These are phyloP conservation scores for Lojkania enalia DNA, from an alignment of 2,329 filamentous ascomycete species.

Conservation along the genomic window DNA sequence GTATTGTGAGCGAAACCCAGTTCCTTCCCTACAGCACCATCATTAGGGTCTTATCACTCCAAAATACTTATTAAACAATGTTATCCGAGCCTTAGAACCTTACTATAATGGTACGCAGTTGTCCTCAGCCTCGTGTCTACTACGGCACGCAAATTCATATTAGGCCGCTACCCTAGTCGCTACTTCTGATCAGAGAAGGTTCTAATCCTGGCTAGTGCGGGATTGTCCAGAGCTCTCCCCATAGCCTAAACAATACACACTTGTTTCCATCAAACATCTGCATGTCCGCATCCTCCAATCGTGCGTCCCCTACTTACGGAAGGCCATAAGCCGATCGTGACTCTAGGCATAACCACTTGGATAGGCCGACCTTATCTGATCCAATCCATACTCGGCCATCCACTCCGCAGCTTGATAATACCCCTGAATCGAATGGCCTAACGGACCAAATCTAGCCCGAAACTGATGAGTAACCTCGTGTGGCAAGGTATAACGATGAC, in stretches of 20 bases:
- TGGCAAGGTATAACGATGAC: slow-evolving; percentile 17
- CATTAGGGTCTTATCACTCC: background rate
- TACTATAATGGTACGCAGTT: slow-evolving; percentile 2
- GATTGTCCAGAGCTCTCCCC: too few relatives aligned
- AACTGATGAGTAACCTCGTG: slow-evolving; percentile 11
- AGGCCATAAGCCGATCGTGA: too few relatives aligned
- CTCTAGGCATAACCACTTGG: too few relatives aligned
- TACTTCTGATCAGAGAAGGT: slow-evolving; percentile 13
- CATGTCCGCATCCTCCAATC: too few relatives aligned
- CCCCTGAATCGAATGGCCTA: slow-evolving; percentile 7
- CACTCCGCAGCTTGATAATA: slow-evolving; percentile 15
- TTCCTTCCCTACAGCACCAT: slow-evolving; percentile 4
- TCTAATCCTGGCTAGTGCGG: slow-evolving; percentile 8
- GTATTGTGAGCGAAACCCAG: too few relatives aligned
- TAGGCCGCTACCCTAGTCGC: slow-evolving; percentile 7
- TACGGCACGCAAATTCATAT: slow-evolving; percentile 11
- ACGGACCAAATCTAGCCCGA: slow-evolving; percentile 4
- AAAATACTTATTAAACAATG: slow-evolving; percentile 3
- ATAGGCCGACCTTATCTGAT: slow-evolving; percentile 12
- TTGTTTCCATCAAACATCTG: too few relatives aligned
- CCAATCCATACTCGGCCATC: slow-evolving; percentile 12
- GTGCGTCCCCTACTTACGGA: too few relatives aligned
- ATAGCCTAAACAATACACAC: too few relatives aligned
- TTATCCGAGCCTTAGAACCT: slow-evolving; percentile 3
- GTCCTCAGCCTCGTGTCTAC: slow-evolving; percentile 11